Percentiles rank a stretch among this genome's conserved stretches.
Evolutionary conservation across 148 eudicot genomes (phyloP).

Genomic region (Polygonum maritimum): DNA sequence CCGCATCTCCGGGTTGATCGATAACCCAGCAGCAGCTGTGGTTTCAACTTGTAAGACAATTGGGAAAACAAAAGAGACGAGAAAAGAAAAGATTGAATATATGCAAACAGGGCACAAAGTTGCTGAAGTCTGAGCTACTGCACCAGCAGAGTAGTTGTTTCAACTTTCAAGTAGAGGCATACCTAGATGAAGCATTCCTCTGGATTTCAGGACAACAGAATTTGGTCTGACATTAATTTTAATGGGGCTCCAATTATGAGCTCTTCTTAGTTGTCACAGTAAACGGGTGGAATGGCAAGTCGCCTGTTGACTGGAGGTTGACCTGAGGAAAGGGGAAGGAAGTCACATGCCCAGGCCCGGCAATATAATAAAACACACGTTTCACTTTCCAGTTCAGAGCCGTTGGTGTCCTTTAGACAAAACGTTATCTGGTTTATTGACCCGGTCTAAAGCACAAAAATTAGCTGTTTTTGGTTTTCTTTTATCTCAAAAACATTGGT

Average conservation of each 20-base stretch:
- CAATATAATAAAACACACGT: background rate
- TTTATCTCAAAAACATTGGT: no score
- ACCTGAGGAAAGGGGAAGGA: conserved; percentile 7
- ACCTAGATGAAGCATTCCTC: conserved; percentile 1
- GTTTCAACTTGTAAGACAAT: background rate
- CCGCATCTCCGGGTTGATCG: conserved; percentile 21
- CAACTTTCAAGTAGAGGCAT: background rate
- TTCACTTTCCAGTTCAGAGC: no score
- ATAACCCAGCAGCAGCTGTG: conserved; percentile 17
- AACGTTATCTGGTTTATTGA: no score
- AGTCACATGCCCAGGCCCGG: background rate
- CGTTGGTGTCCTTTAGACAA: no score
- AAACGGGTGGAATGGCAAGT: background rate
- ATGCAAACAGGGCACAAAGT: background rate
- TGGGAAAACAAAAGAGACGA: background rate
- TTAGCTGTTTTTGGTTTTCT: no score
- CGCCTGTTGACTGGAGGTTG: conserved; percentile 3
- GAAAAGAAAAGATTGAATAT: background rate
- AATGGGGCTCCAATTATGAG: background rate
- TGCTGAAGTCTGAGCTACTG: background rate
- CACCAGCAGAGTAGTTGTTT: no score
- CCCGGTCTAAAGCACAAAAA: no score
- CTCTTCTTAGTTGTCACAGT: background rate
- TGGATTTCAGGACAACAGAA: background rate
- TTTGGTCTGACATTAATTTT: background rate